Evolutionary conservation across 2,329 filamentous ascomycete genomes (phyloP).

Genomic region (Penicillium janthinellum): DNA sequence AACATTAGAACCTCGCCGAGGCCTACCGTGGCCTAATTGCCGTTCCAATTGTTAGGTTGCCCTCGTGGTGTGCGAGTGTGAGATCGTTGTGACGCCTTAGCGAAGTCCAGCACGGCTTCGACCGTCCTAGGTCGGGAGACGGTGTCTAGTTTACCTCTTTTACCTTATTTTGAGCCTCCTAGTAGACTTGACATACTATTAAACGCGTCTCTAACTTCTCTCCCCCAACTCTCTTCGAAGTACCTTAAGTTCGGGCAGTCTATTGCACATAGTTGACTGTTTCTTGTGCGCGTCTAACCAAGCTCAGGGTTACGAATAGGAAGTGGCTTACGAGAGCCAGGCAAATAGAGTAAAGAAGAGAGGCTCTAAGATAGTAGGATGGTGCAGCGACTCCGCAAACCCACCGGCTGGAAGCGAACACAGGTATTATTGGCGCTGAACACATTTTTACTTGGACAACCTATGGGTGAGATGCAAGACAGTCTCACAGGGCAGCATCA

Average conservation of each 20-base stretch:
- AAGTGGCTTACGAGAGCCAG: no score
- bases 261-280: slow-evolving; percentile 23
- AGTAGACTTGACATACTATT: slow-evolving; percentile 20
- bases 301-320: no score
- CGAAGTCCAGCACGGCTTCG: slow-evolving; percentile 20
- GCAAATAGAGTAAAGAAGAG: no score
- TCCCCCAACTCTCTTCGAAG: slow-evolving; percentile 15
- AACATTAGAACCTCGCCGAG: slow-evolving; percentile 15
- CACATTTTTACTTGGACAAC: no score
- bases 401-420: no score
- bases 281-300: slow-evolving; percentile 13
- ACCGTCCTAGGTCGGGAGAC: slow-evolving; percentile 10
- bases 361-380: no score
- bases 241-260: slow-evolving; percentile 21
- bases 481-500: no score
- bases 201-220: slow-evolving; percentile 24
- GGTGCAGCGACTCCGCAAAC: no score
- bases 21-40: slow-evolving; percentile 11
- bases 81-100: slow-evolving; percentile 24
- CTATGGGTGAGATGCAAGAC: no score
- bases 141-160: slow-evolving; percentile 14
- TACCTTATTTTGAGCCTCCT: slow-evolving; percentile 13
- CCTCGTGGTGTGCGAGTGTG: slow-evolving; percentile 18
- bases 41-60: slow-evolving; percentile 11
- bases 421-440: no score